Evolutionary conservation across 345 rosid species (phyloP), one percentile per base, ranked within the genome.

Genomic region (Kandelia obovata): DNA sequence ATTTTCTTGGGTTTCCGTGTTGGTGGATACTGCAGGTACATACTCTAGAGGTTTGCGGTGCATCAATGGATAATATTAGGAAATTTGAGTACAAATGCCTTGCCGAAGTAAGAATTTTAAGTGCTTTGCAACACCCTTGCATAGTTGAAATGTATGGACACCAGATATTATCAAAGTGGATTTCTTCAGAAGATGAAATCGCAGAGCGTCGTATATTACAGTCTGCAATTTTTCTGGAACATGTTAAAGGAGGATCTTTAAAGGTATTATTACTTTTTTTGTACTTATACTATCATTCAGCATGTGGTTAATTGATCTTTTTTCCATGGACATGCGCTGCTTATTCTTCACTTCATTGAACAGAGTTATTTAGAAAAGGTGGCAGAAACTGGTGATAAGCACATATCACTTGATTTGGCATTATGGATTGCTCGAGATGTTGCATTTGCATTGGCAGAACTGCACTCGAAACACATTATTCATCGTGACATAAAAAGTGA

Each of bases 401-500:
- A 65, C 77, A 80, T 86, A 35, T 91, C 93, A 0, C 53, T 87
- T 75, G 83, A 87, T 57, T 73, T 92, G 70, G 86, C 89, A 23
- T 76, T 95, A 68, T 77, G 77, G 63, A 87, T 90, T 77, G 97
- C 98, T 64, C 78, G 78, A 72, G 93, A 85, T 79, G 81, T 95
- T 64, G 93, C 91, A 6, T 80, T 82, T 71, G 99, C 99, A 21
- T 75, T 95, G 79, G 64, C 58, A 65, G 96, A 90, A 86, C 80
- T 95, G 68, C 98, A 95, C 69, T 82, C 94, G 1, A 92, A 84
- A 81, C 94, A 90, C 68, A 83, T 95, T 43, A 90, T 95, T 72
- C 99, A 95, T 77, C 97, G 98, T 16, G 99, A 95, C 80, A 80
- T 95, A 56, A 95, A 92, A 80, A 95, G 99, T 75, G 98, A 92